A percentile compares a stretch with the other conserved stretches of the same genome.
Conservation (phyloP, 2,329 filamentous ascomycete species). For the Nigrospora sphaerica region DNA sequence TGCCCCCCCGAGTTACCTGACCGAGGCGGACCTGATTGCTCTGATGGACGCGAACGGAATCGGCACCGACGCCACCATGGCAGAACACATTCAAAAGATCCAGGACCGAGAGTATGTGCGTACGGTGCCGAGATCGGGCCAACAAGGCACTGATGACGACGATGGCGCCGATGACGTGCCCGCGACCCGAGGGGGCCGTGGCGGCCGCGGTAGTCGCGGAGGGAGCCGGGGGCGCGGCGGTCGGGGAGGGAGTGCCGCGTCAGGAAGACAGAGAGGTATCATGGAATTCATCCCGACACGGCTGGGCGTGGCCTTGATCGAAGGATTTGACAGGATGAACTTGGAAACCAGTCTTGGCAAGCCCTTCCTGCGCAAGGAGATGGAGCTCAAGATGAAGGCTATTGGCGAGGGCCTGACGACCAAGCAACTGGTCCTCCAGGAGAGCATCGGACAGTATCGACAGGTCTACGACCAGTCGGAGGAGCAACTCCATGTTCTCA, state of each 20-base stretch:
- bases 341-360: constrained; percentile 90
- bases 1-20: constrained; percentile 74
- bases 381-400: constrained; percentile 94
- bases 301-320: constrained; percentile 82
- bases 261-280: constrained; percentile 42
- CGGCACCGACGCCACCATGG: constrained; percentile 97
- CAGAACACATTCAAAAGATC: constrained; percentile 95
- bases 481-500: constrained; percentile 63
- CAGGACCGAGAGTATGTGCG: constrained; percentile 83
- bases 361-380: constrained; percentile 93
- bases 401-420: constrained; percentile 85
- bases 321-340: constrained; percentile 92
- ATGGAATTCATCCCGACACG: constrained; percentile 91
- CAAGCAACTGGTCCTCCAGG: constrained; percentile 66
- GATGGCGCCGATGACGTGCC: constrained; percentile 32
- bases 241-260: constrained; percentile 28
- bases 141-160: constrained; percentile 26
- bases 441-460: constrained; percentile 81
- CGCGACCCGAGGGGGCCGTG: constrained; percentile 31
- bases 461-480: constrained; percentile 78
- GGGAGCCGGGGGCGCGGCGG: constrained; percentile 35
- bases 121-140: constrained; percentile 41
- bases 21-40: constrained; percentile 89
- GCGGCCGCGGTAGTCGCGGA: constrained; percentile 42
- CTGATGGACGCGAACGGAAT: constrained; percentile 99